Percentiles rank a stretch among this genome's conserved stretches.
Conservation (phyloP, 1,284 basidiomycete species). For the Malassezia slooffiae region DNA sequence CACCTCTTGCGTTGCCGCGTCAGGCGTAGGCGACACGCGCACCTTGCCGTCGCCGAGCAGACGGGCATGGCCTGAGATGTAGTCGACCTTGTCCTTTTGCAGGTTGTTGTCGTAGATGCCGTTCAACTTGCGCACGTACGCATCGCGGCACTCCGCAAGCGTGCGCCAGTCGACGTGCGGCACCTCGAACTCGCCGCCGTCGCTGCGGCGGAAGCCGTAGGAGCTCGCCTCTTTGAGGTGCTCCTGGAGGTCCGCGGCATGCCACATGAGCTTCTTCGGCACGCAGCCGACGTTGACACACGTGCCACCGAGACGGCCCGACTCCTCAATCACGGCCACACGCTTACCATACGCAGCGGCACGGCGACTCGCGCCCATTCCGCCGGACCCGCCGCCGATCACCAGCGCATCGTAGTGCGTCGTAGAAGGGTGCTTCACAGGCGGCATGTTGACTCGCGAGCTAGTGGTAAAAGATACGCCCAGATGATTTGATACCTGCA, state of each 20-base stretch:
- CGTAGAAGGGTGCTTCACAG: constrained; percentile 28
- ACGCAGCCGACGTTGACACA: constrained; percentile 73
- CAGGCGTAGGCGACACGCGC: constrained; percentile 30
- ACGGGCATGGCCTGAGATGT: constrained; percentile 65
- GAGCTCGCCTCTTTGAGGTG: constrained; percentile 61
- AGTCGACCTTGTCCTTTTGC: constrained; percentile 76
- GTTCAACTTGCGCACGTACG: constrained; percentile 82
- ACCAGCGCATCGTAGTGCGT: constrained; percentile 42
- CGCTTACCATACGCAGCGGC: constrained; percentile 89
- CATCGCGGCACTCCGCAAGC: constrained; percentile 89
- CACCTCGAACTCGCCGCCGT: constrained; percentile 28
- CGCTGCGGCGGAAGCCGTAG: constrained; percentile 60
- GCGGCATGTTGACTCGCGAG: constrained; percentile 29
- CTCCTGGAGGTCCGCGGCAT: constrained; percentile 76
- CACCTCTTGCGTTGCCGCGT: constrained; percentile 51
- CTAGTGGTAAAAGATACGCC: constrained; percentile 1
- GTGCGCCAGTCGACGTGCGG: constrained; percentile 71
- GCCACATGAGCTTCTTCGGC: constrained; percentile 84
- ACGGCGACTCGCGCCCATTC: constrained; percentile 49
- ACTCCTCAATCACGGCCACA: constrained; percentile 75
- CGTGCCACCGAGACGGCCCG: constrained; percentile 73
- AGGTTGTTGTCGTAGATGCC: constrained; percentile 76
- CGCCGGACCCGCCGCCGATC: constrained; percentile 46
- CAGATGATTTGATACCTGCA: background rate
- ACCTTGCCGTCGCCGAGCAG: constrained; percentile 36